phyloP scores from a whole-genome alignment of 805 yeast genomes.

The Yarrowia sp. region DNA sequence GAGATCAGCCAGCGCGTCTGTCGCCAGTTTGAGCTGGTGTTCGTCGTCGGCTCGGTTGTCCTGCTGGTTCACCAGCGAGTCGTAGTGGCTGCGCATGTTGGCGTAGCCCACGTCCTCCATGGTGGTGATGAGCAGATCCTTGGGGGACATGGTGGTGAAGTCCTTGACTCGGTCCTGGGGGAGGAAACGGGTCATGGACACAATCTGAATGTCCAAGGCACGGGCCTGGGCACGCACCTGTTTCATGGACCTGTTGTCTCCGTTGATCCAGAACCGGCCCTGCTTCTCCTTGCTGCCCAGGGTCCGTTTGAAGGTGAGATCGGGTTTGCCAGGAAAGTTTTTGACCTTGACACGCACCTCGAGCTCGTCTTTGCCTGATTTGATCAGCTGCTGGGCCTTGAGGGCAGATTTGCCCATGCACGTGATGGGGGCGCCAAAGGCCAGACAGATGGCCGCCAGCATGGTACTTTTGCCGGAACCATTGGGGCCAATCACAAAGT shows the following conservation, averaged over 20 bases:
- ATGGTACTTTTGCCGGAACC: conserved; percentile 96
- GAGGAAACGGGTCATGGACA: conserved; percentile 89
- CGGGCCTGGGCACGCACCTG: conserved; percentile 56
- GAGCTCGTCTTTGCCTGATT: conserved; percentile 59
- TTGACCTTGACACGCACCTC: conserved; percentile 19
- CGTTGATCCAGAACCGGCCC: conserved; percentile 46
- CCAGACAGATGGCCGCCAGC: conserved; percentile 90
- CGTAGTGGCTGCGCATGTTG: conserved; percentile 63
- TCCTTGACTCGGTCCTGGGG: conserved; percentile 96
- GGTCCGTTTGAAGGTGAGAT: conserved; percentile 49
- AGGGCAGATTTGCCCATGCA: conserved; percentile 48
- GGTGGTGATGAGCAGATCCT: conserved; percentile 74
- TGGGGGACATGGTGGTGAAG: conserved; percentile 82
- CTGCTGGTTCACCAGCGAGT: conserved; percentile 62
- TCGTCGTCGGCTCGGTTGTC: conserved; percentile 54
- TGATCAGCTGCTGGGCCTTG: conserved; percentile 70
- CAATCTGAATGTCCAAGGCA: conserved; percentile 77
- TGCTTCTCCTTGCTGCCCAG: conserved; percentile 46
- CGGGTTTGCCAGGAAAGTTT: conserved; percentile 46
- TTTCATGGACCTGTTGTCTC: conserved; percentile 49
- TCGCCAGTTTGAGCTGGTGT: conserved; percentile 38
- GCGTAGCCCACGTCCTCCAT: conserved; percentile 78
- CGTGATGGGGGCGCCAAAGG: conserved; percentile 53
- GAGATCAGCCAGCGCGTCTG: conserved; percentile 42
- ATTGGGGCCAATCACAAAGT: conserved; percentile 94